Conservation (phyloP, 148 eudicot genomes). For the Rhododendron molle region DNA sequence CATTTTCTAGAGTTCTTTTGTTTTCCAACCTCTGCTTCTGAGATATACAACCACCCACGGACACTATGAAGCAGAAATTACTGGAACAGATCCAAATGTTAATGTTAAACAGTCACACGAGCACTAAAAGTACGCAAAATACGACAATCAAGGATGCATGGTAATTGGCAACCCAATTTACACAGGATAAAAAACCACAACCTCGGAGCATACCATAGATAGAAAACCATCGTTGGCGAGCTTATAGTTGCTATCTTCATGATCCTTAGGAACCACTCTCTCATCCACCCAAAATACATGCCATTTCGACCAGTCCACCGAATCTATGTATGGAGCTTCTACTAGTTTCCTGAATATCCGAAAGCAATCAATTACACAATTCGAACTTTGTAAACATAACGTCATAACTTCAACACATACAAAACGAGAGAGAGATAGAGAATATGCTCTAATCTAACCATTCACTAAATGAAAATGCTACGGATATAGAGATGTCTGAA, state of each 20-base stretch:
- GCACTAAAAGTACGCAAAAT: not conserved
- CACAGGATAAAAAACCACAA: not conserved
- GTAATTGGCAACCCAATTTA: not conserved
- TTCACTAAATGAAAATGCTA: not conserved
- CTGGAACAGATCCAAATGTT: not conserved
- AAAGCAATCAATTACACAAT: not conserved
- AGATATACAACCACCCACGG: not conserved
- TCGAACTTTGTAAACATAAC: not conserved
- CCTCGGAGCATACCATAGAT: constrained; percentile 42
- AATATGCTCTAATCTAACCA: not conserved
- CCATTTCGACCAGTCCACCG: constrained; percentile 77
- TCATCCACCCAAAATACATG: constrained; percentile 77
- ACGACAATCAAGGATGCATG: not conserved
- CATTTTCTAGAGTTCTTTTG: not conserved
- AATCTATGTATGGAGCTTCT: constrained; percentile 40
- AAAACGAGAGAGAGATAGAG: too few relatives aligned
- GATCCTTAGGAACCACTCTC: constrained; percentile 58
- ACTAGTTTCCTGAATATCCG: constrained; percentile 39
- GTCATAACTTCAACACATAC: not conserved
- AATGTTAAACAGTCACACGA: not conserved
- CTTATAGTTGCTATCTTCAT: constrained; percentile 60
- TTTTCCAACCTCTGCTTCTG: not conserved
- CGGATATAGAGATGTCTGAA: not conserved
- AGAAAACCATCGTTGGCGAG: constrained; percentile 62
- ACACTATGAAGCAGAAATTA: not conserved